Conservation (phyloP, 768 basidiomycete species). For the Rubroboletus pulcherrimus region DNA sequence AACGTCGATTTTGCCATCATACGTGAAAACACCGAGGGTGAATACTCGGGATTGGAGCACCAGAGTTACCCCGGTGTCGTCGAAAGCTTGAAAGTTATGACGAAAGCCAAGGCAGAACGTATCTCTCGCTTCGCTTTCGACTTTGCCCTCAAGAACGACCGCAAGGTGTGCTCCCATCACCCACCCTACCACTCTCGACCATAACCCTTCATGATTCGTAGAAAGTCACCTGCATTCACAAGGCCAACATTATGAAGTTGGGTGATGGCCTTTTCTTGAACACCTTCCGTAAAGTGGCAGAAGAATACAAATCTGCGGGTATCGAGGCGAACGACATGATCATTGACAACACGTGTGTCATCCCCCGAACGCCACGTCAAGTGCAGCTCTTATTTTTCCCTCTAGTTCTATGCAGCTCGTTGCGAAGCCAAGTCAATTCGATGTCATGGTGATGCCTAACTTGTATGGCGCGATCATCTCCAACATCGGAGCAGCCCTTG, state of each 20-base stretch:
- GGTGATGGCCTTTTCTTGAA: slow-evolving; percentile 99
- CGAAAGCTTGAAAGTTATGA: slow-evolving; percentile 96
- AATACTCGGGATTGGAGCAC: slow-evolving; percentile 98
- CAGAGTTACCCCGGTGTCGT: slow-evolving; percentile 98
- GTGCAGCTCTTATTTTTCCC: background rate
- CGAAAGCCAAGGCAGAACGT: slow-evolving; percentile 91
- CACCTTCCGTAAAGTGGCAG: slow-evolving; percentile 93
- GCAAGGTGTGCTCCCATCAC: slow-evolving; percentile 61
- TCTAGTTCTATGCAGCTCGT: slow-evolving; percentile 98
- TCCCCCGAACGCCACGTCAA: background rate
- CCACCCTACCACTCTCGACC: background rate
- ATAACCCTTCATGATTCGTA: slow-evolving; percentile 28
- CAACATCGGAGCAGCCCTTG: slow-evolving; percentile 97
- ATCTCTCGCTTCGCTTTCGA: slow-evolving; percentile 98
- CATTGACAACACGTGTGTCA: slow-evolving; percentile 89
- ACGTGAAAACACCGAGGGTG: slow-evolving; percentile 99
- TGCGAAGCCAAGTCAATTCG: slow-evolving; percentile 91
- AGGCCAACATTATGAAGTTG: slow-evolving; percentile 99
- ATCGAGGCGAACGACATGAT: slow-evolving; percentile 98
- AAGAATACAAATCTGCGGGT: slow-evolving; percentile 92
- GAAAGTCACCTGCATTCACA: slow-evolving; percentile 99
- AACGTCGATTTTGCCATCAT: slow-evolving; percentile 99
- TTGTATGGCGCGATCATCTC: slow-evolving; percentile 96
- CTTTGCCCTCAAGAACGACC: slow-evolving; percentile 96
- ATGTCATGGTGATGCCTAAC: slow-evolving; percentile 99